Base-by-base conservation (phyloP, 768 basidiomycete genomes). In the Tricholoma furcatifolium region DNA sequence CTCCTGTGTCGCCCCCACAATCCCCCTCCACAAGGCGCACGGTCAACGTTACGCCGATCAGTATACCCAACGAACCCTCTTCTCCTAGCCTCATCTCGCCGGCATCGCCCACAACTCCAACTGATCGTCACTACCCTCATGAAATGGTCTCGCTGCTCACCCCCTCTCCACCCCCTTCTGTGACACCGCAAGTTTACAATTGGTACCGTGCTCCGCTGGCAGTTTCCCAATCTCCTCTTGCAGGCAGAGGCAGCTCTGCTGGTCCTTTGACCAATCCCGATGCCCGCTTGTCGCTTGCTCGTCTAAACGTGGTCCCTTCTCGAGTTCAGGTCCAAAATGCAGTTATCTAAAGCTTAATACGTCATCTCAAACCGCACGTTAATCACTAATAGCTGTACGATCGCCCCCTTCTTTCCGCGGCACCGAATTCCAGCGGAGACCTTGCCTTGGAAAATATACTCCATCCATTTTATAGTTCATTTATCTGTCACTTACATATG, bases 201-300 rank as follows among this genome's bases (percentile, higher is more conserved):
- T 85, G 84, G 84, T 59, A 42, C n/a, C 65, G 63, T 40, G 50
- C 64, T 39, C 52, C 65, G 17, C 66, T 67, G 50, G 60, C 63
- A 48, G 62, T 63, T 53, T 70, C 65, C 36, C 47, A 55, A 23
- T 74, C 71, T 41, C 80, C 70, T 9, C 67, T 65, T 51, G 67
- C 61, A 55, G 43, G 32, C 39, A 61, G 49, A 54, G 68, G 56
- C 8, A 62, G 53, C 63, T 66, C 58, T 51, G 70, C 56, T 20
- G 71, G 74, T n/a, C 84, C 81, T 6, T 74, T 87, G 47, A 77
- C 80, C 46, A 86, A 85, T 61, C 76, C 78, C 40, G 71, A 65
- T 47, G 83, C 83, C 8, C 80, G 84, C 60, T 74, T 80, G 66
- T 83, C 84, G 18, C 77, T 79, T 36, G 68, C 79, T n/a, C 81